Percentiles rank a stretch among this genome's conserved stretches.
phyloP scores from a whole-genome alignment of 192 early-diverging fungal species.

The Phycomyces blakesleeanus region DNA sequence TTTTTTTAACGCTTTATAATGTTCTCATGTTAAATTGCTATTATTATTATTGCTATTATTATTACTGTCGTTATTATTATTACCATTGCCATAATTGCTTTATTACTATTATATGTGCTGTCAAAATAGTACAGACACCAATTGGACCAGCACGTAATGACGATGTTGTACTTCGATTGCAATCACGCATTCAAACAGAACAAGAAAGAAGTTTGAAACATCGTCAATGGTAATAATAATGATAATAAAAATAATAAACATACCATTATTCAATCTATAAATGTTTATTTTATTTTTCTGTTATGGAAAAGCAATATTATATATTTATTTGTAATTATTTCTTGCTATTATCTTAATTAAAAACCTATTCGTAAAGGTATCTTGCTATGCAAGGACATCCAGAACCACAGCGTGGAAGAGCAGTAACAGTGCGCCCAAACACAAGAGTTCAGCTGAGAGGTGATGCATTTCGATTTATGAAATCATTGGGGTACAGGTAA shows the following conservation, averaged over 20 bases:
- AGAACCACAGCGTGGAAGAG: constrained; percentile 61
- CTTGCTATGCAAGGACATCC: constrained; percentile 64
- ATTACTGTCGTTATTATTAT: not conserved
- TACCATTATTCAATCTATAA: not conserved
- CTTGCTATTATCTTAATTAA: too few species aligned
- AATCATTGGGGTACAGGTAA: constrained; percentile 68
- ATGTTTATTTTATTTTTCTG: not conserved
- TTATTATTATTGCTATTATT: not conserved
- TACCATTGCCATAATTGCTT: too few species aligned
- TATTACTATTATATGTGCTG: too few species aligned
- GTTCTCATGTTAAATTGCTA: not conserved
- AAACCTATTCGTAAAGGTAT: constrained; percentile 34
- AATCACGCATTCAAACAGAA: constrained; percentile 46
- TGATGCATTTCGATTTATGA: constrained; percentile 65
- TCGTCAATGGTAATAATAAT: constrained; percentile 37
- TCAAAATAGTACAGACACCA: constrained; percentile 62
- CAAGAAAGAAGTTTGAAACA: constrained; percentile 33
- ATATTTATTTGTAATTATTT: not conserved
- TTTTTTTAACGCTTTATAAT: too few species aligned
- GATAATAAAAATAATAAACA: too few species aligned
- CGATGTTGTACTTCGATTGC: constrained; percentile 65
- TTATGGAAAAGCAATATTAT: too few species aligned
- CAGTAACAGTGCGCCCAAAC: constrained; percentile 59
- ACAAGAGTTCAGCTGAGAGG: constrained; percentile 62
- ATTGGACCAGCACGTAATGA: constrained; percentile 68